Percentiles rank a stretch among this genome's conserved stretches.
Conservation (phyloP, 257 asterid genomes). For the Fraxinus anomala region DNA sequence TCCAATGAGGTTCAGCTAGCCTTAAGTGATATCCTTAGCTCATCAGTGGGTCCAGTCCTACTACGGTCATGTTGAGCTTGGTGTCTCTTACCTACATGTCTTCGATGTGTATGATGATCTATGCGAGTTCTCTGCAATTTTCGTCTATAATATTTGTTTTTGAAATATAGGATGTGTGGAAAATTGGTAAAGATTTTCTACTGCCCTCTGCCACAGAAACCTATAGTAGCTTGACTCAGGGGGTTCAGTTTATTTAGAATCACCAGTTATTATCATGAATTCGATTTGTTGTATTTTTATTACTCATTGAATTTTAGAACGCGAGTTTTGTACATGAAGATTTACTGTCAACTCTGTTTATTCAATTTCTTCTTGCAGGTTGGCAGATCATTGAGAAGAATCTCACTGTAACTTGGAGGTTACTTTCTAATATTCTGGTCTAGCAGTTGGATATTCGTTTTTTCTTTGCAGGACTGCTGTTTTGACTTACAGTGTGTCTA, state of each 20-base stretch:
- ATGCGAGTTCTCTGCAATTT: conserved; percentile 22
- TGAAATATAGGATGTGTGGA: conserved; percentile 49
- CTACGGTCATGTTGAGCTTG: conserved; percentile 67
- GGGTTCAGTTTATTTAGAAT: conserved; percentile 38
- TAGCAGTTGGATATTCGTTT: neutral
- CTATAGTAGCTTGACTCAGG: conserved; percentile 34
- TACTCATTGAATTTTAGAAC: conserved; percentile 31
- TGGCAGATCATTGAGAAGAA: neutral
- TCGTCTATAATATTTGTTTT: conserved; percentile 35
- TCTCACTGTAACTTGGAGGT: neutral
- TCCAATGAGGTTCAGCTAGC: conserved; percentile 89
- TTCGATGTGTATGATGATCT: conserved; percentile 51
- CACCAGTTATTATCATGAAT: conserved; percentile 38
- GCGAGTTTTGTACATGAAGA: conserved; percentile 28
- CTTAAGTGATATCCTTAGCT: conserved; percentile 77
- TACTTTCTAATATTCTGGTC: neutral
- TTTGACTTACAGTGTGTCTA: neutral
- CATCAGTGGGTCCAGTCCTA: conserved; percentile 86
- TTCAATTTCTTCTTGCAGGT: conserved; percentile 20
- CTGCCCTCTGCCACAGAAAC: conserved; percentile 38
- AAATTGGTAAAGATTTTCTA: conserved; percentile 32
- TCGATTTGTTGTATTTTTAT: neutral
- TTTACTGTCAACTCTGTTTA: conserved; percentile 7
- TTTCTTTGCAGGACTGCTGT: neutral
- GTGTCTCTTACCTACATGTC: conserved; percentile 22